phyloP scores from a whole-genome alignment of 306 rosid genomes.

The Ochetophila trinervis region DNA sequence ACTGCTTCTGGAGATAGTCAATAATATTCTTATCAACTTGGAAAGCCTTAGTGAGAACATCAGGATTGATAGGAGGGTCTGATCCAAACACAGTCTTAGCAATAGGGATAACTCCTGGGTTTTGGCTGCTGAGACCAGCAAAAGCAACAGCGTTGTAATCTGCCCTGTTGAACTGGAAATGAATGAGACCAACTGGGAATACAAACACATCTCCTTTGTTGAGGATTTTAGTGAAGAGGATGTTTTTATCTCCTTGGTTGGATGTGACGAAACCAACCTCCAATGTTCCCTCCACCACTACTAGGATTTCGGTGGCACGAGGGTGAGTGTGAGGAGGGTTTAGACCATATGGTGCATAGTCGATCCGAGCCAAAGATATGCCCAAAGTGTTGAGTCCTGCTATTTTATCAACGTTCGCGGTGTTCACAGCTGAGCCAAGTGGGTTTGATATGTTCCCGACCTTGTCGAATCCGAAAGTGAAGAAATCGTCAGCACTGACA shows the following conservation, averaged over 20 bases:
- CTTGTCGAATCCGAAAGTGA: neutral
- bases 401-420: constrained; percentile 9
- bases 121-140: constrained; percentile 10
- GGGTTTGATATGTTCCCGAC: constrained; percentile 3
- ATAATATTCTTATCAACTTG: constrained; percentile 29
- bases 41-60: constrained; percentile 38
- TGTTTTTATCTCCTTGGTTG: neutral
- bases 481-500: no score
- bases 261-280: constrained; percentile 35
- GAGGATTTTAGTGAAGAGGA: neutral
- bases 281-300: constrained; percentile 16
- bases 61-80: constrained; percentile 25
- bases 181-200: constrained; percentile 11
- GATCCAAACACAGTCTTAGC: constrained; percentile 38
- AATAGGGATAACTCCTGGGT: neutral
- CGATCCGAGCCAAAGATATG: constrained; percentile 4
- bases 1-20: no score
- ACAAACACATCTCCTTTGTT: constrained; percentile 14
- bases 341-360: constrained; percentile 4
- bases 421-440: constrained; percentile 7
- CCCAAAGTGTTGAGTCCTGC: constrained; percentile 2
- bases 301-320: neutral
- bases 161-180: constrained; percentile 30
- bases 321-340: constrained; percentile 15
- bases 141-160: constrained; percentile 8